Evolutionary conservation across 176 grass and related monocot genomes (phyloP).

Genomic region (Saccharum spontaneum): DNA sequence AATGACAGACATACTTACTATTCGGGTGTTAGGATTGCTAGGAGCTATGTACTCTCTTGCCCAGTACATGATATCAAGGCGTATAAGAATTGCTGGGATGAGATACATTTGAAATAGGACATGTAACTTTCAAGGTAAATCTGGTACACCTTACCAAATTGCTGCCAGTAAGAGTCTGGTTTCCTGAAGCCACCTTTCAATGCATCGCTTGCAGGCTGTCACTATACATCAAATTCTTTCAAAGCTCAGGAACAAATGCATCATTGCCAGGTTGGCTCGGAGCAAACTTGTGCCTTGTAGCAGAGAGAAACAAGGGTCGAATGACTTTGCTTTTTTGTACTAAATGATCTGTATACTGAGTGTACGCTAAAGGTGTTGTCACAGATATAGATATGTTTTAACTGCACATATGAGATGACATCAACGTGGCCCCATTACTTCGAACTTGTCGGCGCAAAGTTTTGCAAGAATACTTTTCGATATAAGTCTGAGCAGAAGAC

Average conservation of each 20-base stretch:
- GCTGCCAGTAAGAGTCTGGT: background rate
- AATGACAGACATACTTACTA: conserved; percentile 81
- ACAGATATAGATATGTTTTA: conserved; percentile 31
- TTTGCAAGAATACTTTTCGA: background rate
- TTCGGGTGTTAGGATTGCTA: conserved; percentile 89
- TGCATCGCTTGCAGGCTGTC: conserved; percentile 26
- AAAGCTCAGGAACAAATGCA: conserved; percentile 7
- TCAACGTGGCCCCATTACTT: conserved; percentile 26
- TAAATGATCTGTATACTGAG: conserved; percentile 30
- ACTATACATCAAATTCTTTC: conserved; percentile 8
- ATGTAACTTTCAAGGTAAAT: conserved; percentile 53
- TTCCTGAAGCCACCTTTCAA: conserved; percentile 35
- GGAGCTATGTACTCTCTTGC: conserved; percentile 91
- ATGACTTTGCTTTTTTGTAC: conserved; percentile 11
- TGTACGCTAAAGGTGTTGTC: conserved; percentile 31
- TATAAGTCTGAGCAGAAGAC: conserved; percentile 4
- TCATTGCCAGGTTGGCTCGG: background rate
- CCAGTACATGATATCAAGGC: conserved; percentile 87
- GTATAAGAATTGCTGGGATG: conserved; percentile 95
- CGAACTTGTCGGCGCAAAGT: background rate
- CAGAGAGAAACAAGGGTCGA: background rate
- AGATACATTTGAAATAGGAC: conserved; percentile 74
- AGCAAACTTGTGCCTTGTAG: background rate
- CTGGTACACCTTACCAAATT: conserved; percentile 25
- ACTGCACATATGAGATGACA: conserved; percentile 9